Base-by-base conservation (phyloP, 768 basidiomycete genomes). In the Podaxis sp. region DNA sequence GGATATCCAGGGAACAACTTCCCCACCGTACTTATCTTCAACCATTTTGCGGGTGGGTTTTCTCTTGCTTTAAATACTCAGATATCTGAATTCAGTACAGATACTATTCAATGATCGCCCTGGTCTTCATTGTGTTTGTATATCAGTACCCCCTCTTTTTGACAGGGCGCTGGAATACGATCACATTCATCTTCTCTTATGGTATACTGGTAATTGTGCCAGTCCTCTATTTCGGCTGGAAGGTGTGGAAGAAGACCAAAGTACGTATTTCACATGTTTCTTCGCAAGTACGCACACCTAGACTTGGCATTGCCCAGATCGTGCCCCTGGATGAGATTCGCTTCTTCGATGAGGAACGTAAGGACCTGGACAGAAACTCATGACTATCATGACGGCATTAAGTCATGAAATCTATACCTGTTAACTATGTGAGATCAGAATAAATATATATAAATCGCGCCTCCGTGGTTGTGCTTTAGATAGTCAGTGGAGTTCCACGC, bases 121-220 rank as follows among this genome's bases (percentile, higher is more conserved):
- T 80, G 19, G 62, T 78, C 24, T 69, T 74, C 1, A 82, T 83
- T 80, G 76, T 80, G 12, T 76, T 84, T 53, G 77, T 83, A 0
- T 73, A 79, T 13, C 82, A 82, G 0, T 83, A 81, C 59, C 77
- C 75, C 3, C 81, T 84, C n/a, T 83, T 84, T 65, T 75, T 84
- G 7, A 81, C 79, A 26, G 82, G 81, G 3, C 71, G 67, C 36
- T 84, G 82, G 82, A 73, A 80, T 58, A 66, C 79, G 7, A 75
- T 80, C 5, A 77, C 76, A 12, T 84, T 83, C 73, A 66, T 82
- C 24, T 84, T 83, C 65, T 82, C 80, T 2, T 83, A 83, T 57
- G 71, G 75, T 11, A 80, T 80, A 79, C 72, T 82, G 42, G 76
- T 72, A 0, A 64, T 82, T 44, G 70, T 78, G 5, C 81, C 82